Base-by-base conservation (phyloP, 2,329 filamentous ascomycete genomes). In the Neonectria ditissima region DNA sequence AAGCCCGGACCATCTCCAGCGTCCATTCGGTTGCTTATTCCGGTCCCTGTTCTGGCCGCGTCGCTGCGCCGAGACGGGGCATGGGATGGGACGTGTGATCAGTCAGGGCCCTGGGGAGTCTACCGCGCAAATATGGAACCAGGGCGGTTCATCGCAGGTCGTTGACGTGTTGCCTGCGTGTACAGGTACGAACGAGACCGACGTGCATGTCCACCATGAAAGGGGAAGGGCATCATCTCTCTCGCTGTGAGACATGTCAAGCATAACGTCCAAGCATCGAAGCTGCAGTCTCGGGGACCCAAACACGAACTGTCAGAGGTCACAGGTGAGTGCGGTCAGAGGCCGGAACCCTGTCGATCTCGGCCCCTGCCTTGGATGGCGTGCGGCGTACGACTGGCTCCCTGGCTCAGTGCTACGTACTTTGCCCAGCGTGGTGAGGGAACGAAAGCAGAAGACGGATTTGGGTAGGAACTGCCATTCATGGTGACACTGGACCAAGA, bases 81-180 rank as follows among this genome's bases (percentile, higher is more conserved):
- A 52, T 39, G 53, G 50, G 32, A 67, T 59, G 44, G 32, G 63
- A 59, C 48, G 53, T 60, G 54, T 55, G 47, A 53, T 55, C 50
- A 51, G 24, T 28, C 50, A 51, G 24, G 28, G 32, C 18, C 44
- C 20, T 37, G 45, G 45, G 16, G 6, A 24, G 22, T 32, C 45
- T 50, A 14, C 26, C 26, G 26, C 26, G 26, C 14, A 50, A 20
- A 14, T 50, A 18, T n/a, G 45, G 45, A 32, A 32, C 16, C 45
- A 14, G 28, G 28, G 45, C 10, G 10, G 26, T 50, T 50, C 24
- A 20, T 32, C 16, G n/a, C n/a, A 41, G 16, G 43, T n/a, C 47
- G 37, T 26, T 47, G 53, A 45, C 13, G 32, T 14, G 16, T 18
- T 41, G 16, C 37, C 11, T 41, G 16, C 37, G 18, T 41, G 37